Percentiles rank a stretch among this genome's conserved stretches.
These are phyloP conservation scores for Diplotaxis tenuifolia DNA, from an alignment of 345 rosid genomes.

Conservation along the genomic window DNA sequence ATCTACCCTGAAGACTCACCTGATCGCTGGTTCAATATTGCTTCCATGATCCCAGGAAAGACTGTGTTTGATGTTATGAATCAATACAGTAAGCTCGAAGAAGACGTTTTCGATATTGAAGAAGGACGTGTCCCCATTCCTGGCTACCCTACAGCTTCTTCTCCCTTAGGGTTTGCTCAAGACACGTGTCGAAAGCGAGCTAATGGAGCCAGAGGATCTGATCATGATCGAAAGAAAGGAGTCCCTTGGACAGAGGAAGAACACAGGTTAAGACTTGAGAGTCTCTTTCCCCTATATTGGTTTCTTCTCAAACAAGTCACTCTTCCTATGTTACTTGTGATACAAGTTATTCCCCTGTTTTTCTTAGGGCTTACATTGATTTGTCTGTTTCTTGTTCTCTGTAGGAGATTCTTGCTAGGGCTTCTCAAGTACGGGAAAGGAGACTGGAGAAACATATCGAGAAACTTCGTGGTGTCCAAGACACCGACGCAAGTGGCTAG, in stretches of 20 bases:
- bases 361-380: constrained; percentile 8
- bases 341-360: constrained; percentile 21
- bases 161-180: constrained; percentile 39
- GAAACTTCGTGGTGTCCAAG: constrained; percentile 79
- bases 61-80: constrained; percentile 62
- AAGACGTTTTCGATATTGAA: constrained; percentile 68
- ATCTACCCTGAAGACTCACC: constrained; percentile 61
- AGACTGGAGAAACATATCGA: constrained; percentile 94
- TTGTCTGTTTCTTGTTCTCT: constrained; percentile 14
- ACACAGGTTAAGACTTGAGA: constrained; percentile 55
- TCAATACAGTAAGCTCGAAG: constrained; percentile 67
- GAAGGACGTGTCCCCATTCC: constrained; percentile 76
- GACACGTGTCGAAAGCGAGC: constrained; percentile 55
- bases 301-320: background rate
- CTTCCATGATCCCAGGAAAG: constrained; percentile 72
- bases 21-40: constrained; percentile 68
- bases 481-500: constrained; percentile 98
- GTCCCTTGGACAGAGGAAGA: constrained; percentile 99
- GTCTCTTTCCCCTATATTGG: background rate
- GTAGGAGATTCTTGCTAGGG: constrained; percentile 78
- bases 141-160: constrained; percentile 52
- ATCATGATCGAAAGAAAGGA: constrained; percentile 88
- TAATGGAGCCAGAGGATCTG: constrained; percentile 41
- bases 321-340: constrained; percentile 5
- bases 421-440: constrained; percentile 90